Evolutionary conservation across 1,284 basidiomycete genomes (phyloP).

Genomic region (Puccinia polysora): DNA sequence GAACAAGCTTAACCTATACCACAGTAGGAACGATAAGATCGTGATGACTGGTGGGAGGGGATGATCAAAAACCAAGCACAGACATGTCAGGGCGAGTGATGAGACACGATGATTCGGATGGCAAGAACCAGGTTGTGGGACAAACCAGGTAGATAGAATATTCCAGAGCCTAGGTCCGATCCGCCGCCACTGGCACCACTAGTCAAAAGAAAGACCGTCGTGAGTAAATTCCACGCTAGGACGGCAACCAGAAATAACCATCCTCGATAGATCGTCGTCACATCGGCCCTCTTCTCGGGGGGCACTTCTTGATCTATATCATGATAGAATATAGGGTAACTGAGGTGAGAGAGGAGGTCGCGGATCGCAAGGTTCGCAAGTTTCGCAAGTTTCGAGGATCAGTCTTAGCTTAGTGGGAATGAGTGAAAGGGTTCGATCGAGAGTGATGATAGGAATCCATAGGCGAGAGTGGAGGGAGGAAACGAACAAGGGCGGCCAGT

Average conservation of each 20-base stretch:
- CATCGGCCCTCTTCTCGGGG: slow-evolving; percentile 69
- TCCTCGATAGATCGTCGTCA: slow-evolving; percentile 61
- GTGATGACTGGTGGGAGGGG: slow-evolving; percentile 79
- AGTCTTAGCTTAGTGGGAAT: slow-evolving; percentile 84
- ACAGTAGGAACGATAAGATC: slow-evolving; percentile 75
- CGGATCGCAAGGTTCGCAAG: too few relatives aligned
- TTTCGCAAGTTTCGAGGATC: too few relatives aligned
- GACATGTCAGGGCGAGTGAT: too few relatives aligned
- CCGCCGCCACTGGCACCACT: slow-evolving; percentile 71
- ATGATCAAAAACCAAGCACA: too few relatives aligned
- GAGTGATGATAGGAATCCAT: not conserved
- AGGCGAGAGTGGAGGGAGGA: not conserved
- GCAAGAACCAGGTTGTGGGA: not conserved
- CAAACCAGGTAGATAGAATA: slow-evolving; percentile 58
- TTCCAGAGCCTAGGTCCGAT: slow-evolving; percentile 61
- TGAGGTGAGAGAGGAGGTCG: too few relatives aligned
- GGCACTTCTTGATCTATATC: slow-evolving; percentile 64
- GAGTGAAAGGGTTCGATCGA: slow-evolving; percentile 62
- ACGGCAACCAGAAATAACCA: slow-evolving; percentile 60
- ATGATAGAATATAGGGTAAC: slow-evolving; percentile 40
- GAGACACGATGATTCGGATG: too few relatives aligned
- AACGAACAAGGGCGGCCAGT: slow-evolving; percentile 76
- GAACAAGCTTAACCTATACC: slow-evolving; percentile 59
- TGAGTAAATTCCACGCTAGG: slow-evolving; percentile 81
- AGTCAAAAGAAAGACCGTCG: slow-evolving; percentile 78